Percentiles rank a stretch among this genome's conserved stretches.
phyloP scores from a whole-genome alignment of 106 monocot genomes.

The Platanthera zijinensis region DNA sequence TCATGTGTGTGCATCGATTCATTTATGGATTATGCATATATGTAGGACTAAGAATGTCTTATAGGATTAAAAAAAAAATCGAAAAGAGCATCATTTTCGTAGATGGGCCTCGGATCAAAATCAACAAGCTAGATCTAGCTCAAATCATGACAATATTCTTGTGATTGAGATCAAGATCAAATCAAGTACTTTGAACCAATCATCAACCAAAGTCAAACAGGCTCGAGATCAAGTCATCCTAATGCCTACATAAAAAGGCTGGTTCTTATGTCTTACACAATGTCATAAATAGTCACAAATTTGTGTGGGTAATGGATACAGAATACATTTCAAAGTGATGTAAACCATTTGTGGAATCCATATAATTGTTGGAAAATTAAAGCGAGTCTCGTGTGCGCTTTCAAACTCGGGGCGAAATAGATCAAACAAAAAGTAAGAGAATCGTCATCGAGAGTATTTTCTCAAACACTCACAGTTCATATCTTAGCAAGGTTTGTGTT shows the following conservation, averaged over 20 bases:
- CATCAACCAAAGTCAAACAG: background rate
- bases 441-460: too few species aligned
- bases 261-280: background rate
- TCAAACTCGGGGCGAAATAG: too few species aligned
- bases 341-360: too few species aligned
- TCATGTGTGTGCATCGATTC: background rate
- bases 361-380: too few species aligned
- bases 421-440: too few species aligned
- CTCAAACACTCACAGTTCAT: too few species aligned
- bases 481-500: too few species aligned
- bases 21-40: background rate
- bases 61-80: background rate
- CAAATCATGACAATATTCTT: too few species aligned
- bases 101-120: background rate
- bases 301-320: background rate
- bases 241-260: background rate
- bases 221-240: background rate
- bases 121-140: background rate
- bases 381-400: too few species aligned
- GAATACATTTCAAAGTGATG: background rate
- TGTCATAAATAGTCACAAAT: background rate
- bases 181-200: background rate
- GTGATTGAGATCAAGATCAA: background rate
- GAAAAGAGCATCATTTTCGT: background rate
- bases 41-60: background rate